Conservation (phyloP, 192 early-diverging fungal genomes). For the Entomortierella parvispora region DNA sequence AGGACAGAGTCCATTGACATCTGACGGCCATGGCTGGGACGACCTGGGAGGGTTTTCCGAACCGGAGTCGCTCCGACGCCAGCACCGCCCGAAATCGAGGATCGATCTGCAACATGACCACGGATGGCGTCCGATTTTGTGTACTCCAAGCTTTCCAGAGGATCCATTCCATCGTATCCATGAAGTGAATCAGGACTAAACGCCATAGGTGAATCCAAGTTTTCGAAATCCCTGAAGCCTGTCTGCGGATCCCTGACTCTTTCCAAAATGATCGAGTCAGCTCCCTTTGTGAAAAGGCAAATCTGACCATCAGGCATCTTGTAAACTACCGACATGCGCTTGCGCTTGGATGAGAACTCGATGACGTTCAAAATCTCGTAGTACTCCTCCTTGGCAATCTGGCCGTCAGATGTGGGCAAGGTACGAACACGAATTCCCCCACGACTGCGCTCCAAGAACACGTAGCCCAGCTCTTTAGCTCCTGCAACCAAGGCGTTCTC, state of each 20-base stretch:
- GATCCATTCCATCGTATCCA: slow-evolving; percentile 28
- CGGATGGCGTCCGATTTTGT: slow-evolving; percentile 21
- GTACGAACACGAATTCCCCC: slow-evolving; percentile 45
- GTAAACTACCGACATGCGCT: slow-evolving; percentile 89
- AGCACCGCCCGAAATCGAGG: slow-evolving; percentile 24
- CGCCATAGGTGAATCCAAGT: slow-evolving; percentile 21
- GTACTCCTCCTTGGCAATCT: slow-evolving; percentile 29
- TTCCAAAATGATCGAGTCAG: slow-evolving; percentile 87
- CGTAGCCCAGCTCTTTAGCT: slow-evolving; percentile 78
- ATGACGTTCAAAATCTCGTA: slow-evolving; percentile 78
- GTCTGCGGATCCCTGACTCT: slow-evolving; percentile 57
- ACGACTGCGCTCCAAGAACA: slow-evolving; percentile 68
- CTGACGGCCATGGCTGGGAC: no score
- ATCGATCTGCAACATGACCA: slow-evolving; percentile 7
- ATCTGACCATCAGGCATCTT: slow-evolving; percentile 78
- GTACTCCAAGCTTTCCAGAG: slow-evolving; percentile 35
- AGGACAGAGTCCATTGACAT: no score
- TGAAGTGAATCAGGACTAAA: slow-evolving; percentile 19
- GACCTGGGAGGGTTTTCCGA: neutral
- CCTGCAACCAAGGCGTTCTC: slow-evolving; percentile 86
- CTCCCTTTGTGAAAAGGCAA: slow-evolving; percentile 89
- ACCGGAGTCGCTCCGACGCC: slow-evolving; percentile 4
- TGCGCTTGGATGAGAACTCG: slow-evolving; percentile 89
- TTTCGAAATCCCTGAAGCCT: slow-evolving; percentile 28
- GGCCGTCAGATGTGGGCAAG: slow-evolving; percentile 9